Conservation (phyloP, 495 filamentous ascomycete genomes). For the Xylaria longipes region DNA sequence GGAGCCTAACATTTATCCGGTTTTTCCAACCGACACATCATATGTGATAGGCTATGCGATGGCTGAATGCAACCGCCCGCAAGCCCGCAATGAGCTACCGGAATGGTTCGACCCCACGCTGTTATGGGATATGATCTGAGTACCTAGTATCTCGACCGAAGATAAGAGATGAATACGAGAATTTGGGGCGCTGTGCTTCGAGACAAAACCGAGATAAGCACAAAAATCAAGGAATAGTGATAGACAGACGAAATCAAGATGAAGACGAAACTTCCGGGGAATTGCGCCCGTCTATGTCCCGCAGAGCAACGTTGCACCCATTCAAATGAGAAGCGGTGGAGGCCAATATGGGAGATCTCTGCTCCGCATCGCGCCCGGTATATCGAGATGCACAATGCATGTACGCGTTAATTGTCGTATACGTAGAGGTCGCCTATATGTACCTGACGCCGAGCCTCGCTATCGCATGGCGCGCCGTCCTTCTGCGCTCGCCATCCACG, state of each 20-base stretch:
- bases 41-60: neutral
- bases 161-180: neutral
- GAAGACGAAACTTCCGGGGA: neutral
- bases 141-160: neutral
- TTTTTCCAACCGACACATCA: neutral
- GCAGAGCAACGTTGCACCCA: constrained; percentile 14
- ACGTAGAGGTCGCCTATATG: constrained; percentile 19
- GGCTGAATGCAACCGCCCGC: neutral
- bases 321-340: constrained; percentile 13
- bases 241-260: neutral
- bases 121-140: neutral
- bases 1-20: constrained; percentile 10
- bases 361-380: constrained; percentile 5
- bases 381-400: neutral
- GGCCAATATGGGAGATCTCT: constrained; percentile 22
- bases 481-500: neutral
- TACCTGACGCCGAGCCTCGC: constrained; percentile 19
- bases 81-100: neutral
- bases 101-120: neutral
- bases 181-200: neutral
- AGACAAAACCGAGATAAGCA: neutral
- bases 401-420: neutral
- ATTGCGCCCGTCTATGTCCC: neutral
- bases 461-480: neutral
- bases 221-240: neutral